These are phyloP conservation scores for Vigna radiata DNA, from an alignment of 306 rosid species.

Conservation along the genomic window DNA sequence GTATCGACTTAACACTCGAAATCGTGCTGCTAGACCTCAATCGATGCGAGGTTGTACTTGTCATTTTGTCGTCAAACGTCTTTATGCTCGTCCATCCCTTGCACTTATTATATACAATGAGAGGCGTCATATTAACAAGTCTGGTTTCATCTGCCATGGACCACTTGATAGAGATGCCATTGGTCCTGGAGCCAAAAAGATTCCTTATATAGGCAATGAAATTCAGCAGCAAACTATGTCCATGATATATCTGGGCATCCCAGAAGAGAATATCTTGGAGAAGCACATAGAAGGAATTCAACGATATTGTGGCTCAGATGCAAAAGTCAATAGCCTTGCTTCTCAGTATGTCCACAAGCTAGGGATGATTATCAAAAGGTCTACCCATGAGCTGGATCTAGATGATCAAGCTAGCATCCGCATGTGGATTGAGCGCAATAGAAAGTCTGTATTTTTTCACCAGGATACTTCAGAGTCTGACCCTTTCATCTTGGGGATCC, in stretches of 20 bases:
- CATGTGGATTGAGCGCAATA: constrained; percentile 93
- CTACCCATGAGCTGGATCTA: constrained; percentile 91
- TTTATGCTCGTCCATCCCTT: constrained; percentile 87
- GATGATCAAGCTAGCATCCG: constrained; percentile 96
- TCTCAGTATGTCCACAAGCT: constrained; percentile 94
- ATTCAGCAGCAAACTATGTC: constrained; percentile 98
- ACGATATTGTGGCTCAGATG: constrained; percentile 83
- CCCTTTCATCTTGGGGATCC: constrained; percentile 90
- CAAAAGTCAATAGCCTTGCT: constrained; percentile 81
- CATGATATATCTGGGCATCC: constrained; percentile 95
- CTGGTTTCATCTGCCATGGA: constrained; percentile 96
- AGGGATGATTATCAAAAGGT: constrained; percentile 93
- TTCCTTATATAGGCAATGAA: constrained; percentile 89
- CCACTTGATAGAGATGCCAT: constrained; percentile 96
- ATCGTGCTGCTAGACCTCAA: constrained; percentile 99
- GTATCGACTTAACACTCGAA: constrained; percentile 93
- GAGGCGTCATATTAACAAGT: constrained; percentile 84
- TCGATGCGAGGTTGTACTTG: constrained; percentile 96
- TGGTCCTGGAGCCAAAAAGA: constrained; percentile 87
- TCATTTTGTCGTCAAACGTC: constrained; percentile 89
- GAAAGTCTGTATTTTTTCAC: constrained; percentile 75
- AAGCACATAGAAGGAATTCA: constrained; percentile 93
- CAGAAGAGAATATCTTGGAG: constrained; percentile 92
- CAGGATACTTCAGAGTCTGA: constrained; percentile 87
- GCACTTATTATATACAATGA: constrained; percentile 80